Conservation (phyloP, 495 filamentous ascomycete genomes). For the Trichoderma erinaceum region DNA sequence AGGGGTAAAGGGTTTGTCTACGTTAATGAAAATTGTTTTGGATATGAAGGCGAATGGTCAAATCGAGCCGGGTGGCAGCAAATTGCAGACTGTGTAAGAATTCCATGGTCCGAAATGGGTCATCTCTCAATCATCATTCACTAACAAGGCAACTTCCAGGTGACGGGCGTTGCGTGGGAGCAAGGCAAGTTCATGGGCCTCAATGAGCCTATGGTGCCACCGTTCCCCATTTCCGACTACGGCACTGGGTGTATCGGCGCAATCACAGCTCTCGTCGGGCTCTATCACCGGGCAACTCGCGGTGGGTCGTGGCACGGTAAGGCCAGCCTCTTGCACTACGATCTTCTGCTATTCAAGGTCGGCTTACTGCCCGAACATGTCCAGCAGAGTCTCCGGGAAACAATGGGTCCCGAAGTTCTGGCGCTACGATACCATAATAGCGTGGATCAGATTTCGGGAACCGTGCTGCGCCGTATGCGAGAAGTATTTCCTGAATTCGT, state of each 20-base stretch:
- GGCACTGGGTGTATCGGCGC: constrained; percentile 62
- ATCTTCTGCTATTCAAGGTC: constrained; percentile 58
- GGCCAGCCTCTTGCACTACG: constrained; percentile 55
- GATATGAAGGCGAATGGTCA: constrained; percentile 43
- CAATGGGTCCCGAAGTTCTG: constrained; percentile 55
- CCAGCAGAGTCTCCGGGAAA: constrained; percentile 48
- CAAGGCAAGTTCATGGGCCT: constrained; percentile 69
- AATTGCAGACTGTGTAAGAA: constrained; percentile 44
- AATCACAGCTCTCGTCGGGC: constrained; percentile 56
- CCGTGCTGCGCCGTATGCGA: constrained; percentile 58
- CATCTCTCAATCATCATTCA: background rate
- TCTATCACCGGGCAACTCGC: constrained; percentile 53
- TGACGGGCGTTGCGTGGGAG: constrained; percentile 64
- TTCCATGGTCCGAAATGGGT: constrained; percentile 16
- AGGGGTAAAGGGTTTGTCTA: constrained; percentile 60
- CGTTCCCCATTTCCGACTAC: constrained; percentile 79
- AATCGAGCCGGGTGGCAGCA: constrained; percentile 52
- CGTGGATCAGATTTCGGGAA: constrained; percentile 64
- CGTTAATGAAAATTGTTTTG: constrained; percentile 70
- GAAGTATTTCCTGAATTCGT: constrained; percentile 41
- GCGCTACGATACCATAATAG: constrained; percentile 61
- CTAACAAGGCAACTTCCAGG: constrained; percentile 25
- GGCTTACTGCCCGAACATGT: constrained; percentile 54
- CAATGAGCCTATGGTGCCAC: constrained; percentile 64
- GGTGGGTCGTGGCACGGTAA: constrained; percentile 62